Evolutionary conservation across 768 basidiomycete genomes (phyloP).

Genomic region (Lanmaoa pseudosensibilis): DNA sequence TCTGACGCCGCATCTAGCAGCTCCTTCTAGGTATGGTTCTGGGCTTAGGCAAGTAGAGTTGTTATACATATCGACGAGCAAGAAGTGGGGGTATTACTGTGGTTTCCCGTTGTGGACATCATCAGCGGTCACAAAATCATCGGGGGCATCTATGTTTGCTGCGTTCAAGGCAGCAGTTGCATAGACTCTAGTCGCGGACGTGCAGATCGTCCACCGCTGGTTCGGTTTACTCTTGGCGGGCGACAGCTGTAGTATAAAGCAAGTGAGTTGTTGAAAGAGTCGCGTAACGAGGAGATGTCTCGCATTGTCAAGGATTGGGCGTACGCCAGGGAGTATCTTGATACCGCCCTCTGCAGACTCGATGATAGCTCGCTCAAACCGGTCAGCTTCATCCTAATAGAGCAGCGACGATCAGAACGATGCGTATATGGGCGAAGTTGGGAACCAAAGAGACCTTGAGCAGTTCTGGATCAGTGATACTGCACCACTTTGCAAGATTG

Average conservation of each 20-base stretch:
- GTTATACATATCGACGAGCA: not conserved
- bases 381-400: slow-evolving; percentile 61
- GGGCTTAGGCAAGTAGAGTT: slow-evolving; percentile 45
- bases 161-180: slow-evolving; percentile 68
- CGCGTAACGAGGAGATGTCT: not conserved
- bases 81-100: slow-evolving; percentile 38
- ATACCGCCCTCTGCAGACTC: slow-evolving; percentile 61
- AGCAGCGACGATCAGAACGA: slow-evolving; percentile 6
- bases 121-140: slow-evolving; percentile 79
- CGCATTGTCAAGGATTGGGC: slow-evolving; percentile 57
- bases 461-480: slow-evolving; percentile 62
- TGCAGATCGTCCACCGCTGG: slow-evolving; percentile 85
- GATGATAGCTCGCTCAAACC: slow-evolving; percentile 81
- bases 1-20: slow-evolving; percentile 63
- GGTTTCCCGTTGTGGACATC: slow-evolving; percentile 85
- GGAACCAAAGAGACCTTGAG: slow-evolving; percentile 54
- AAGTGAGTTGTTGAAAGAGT: not conserved
- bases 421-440: not conserved
- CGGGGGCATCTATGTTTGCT: slow-evolving; percentile 66
- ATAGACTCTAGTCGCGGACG: slow-evolving; percentile 77
- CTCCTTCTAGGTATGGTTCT: slow-evolving; percentile 89
- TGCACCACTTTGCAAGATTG: slow-evolving; percentile 72
- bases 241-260: slow-evolving; percentile 28
- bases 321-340: slow-evolving; percentile 72
- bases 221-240: slow-evolving; percentile 41